phyloP scores from a whole-genome alignment of 2,329 filamentous ascomycete genomes.

The Fusarium sp. region DNA sequence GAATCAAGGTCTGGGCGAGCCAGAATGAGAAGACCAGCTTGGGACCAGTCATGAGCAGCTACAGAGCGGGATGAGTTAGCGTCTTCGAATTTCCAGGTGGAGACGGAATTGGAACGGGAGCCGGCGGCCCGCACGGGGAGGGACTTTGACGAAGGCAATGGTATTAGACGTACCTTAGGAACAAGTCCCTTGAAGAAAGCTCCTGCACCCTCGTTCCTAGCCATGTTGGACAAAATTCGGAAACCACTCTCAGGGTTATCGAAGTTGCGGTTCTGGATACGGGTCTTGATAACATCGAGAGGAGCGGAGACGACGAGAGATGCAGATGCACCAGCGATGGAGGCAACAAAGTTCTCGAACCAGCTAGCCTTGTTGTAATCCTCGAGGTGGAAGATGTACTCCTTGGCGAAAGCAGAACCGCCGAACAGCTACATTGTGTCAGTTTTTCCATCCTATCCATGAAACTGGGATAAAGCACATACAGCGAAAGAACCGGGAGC shows the following conservation, averaged over 20 bases:
- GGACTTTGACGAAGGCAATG: neutral
- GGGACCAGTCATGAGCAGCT: slow-evolving; percentile 97
- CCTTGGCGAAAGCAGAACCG: slow-evolving; percentile 96
- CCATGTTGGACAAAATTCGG: slow-evolving; percentile 93
- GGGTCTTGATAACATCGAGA: slow-evolving; percentile 97
- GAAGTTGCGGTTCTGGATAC: slow-evolving; percentile 98
- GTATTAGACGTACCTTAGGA: slow-evolving; percentile 76
- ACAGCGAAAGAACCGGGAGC: slow-evolving; percentile 97
- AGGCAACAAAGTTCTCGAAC: slow-evolving; percentile 97
- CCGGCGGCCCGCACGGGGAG: slow-evolving; percentile 3
- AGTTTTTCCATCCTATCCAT: slow-evolving; percentile 21
- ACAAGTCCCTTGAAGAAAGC: slow-evolving; percentile 98
- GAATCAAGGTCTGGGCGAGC: slow-evolving; percentile 98
- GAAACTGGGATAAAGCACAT: slow-evolving; percentile 57
- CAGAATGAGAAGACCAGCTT: slow-evolving; percentile 99
- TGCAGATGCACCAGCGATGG: slow-evolving; percentile 93
- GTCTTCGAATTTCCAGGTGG: slow-evolving; percentile 29
- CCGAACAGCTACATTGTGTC: slow-evolving; percentile 83
- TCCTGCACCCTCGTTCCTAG: slow-evolving; percentile 85
- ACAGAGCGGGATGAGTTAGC: slow-evolving; percentile 39
- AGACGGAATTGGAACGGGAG: slow-evolving; percentile 15
- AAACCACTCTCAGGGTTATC: slow-evolving; percentile 97
- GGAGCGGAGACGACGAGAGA: slow-evolving; percentile 97
- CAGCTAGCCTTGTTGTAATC: slow-evolving; percentile 97
- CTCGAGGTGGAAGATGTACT: slow-evolving; percentile 89